phyloP scores from a whole-genome alignment of 2,329 filamentous ascomycete genomes.

The Curvularia verruculosa region DNA sequence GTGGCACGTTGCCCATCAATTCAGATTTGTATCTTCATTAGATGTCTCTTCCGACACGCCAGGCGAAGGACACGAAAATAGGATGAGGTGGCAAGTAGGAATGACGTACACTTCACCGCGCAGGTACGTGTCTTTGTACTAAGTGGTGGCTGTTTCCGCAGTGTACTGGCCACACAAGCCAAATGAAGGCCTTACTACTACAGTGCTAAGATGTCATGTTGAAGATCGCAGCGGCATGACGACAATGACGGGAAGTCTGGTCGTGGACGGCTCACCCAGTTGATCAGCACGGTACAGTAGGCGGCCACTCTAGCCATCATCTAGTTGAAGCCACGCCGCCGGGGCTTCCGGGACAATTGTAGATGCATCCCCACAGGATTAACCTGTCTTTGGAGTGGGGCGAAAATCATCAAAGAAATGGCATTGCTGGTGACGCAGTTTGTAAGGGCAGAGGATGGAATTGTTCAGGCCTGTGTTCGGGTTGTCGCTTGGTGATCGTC shows the following conservation, averaged over 20 bases:
- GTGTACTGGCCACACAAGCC: slow-evolving; percentile 2
- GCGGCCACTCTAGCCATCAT: slow-evolving; percentile 8
- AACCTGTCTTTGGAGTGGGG: not conserved
- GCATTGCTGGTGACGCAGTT: not conserved
- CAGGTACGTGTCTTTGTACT: slow-evolving; percentile 10
- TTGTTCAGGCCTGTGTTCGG: not conserved
- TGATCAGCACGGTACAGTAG: slow-evolving; percentile 24
- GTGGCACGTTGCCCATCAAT: not conserved
- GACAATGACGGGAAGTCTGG: slow-evolving; percentile 21
- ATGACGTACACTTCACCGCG: slow-evolving; percentile 24
- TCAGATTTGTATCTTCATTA: slow-evolving; percentile 5
- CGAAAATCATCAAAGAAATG: not conserved
- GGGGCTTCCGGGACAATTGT: slow-evolving; percentile 13
- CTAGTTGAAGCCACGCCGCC: slow-evolving; percentile 13
- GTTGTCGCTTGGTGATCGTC: slow-evolving; percentile 7
- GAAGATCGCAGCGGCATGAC: slow-evolving; percentile 30
- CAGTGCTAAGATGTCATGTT: slow-evolving; percentile 10
- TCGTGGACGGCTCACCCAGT: slow-evolving; percentile 25
- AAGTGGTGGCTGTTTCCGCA: not conserved
- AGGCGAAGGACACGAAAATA: not conserved
- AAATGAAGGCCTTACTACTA: not conserved
- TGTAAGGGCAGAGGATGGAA: not conserved
- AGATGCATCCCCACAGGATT: not conserved
- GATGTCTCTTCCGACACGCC: not conserved
- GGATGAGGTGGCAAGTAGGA: slow-evolving; percentile 16